Base-by-base conservation (phyloP, 148 eudicot genomes). In the Rhododendron ferrugineum region DNA sequence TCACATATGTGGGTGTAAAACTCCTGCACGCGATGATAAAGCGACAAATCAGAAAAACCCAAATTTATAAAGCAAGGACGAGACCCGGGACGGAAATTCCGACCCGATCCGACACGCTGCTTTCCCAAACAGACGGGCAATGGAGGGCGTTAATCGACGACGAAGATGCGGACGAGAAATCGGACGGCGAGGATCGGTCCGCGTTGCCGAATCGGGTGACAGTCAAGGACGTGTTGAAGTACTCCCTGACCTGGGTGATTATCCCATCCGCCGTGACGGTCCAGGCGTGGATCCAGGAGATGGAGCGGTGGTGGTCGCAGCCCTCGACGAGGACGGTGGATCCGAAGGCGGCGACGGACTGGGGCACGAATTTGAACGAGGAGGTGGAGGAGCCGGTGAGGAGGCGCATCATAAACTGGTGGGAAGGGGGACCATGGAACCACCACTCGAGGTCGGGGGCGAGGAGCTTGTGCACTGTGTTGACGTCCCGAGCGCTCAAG, bases 271-370 rank as follows among this genome's bases (percentile, higher is more conserved):
- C 64, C 44, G 44, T 5, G 60, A 94, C 91, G 64, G 96, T 92
- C 96, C 94, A 94, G n/a, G 95, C 95, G 84, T 93, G 97, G 4
- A 94, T 91, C 97, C 97, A 94, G 15, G 91, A 89, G 84, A 93
- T 93, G 0, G 90, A 86, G 11, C 94, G 91, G 83, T 5, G 30
- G 8, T 30, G 91, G 28, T 94, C 95, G 81, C 90, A 87, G 62
- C 97, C 97, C 76, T 94, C 97, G 22, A 89, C 94, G n/a, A 94
- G 78, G 16, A 94, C 92, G 0, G 87, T 84, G 0, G 92, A 83
- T 6, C 94, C 95, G 23, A 94, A 84, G 87, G 93, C 81, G 20
- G 90, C 87, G 86, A 92, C 77, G 0, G 93, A 88, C 5, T 85
- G 89, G 0, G 97, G 94, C 1, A 0, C 32, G 78, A 94, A 94